These are phyloP conservation scores for Ceratocystis albifundus DNA, from an alignment of 2,329 filamentous ascomycete genomes.

Conservation along the genomic window DNA sequence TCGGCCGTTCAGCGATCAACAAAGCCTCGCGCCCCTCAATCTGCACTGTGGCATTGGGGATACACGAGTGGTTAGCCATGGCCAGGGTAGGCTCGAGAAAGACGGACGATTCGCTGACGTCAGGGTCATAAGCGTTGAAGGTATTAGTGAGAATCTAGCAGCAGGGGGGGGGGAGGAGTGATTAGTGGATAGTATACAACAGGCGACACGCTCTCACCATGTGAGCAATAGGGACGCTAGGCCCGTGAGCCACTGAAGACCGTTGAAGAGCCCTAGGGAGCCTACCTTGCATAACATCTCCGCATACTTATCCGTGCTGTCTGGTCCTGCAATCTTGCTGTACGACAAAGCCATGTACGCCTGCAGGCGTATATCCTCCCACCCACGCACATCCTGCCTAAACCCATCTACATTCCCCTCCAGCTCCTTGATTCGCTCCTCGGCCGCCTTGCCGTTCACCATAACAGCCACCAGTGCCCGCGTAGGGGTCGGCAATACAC, in stretches of 20 bases:
- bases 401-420: conserved; percentile 39
- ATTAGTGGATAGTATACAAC: too few species aligned
- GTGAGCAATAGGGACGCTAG: not conserved
- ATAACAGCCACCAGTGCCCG: conserved; percentile 44
- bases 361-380: conserved; percentile 41
- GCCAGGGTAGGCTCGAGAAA: conserved; percentile 46
- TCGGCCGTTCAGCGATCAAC: conserved; percentile 40
- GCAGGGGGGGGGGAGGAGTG: too few species aligned
- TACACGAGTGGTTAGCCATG: conserved; percentile 52
- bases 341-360: conserved; percentile 39
- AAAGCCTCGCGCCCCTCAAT: conserved; percentile 43
- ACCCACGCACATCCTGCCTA: conserved; percentile 30
- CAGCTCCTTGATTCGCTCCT: conserved; percentile 32
- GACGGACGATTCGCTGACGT: conserved; percentile 42
- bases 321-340: conserved; percentile 30
- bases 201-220: not conserved
- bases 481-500: conserved; percentile 42
- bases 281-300: conserved; percentile 44
- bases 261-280: not conserved
- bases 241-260: too few species aligned
- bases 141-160: conserved; percentile 49
- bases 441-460: conserved; percentile 31
- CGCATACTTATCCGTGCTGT: conserved; percentile 33
- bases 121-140: conserved; percentile 45
- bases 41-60: conserved; percentile 47